Percentiles rank a stretch among this genome's conserved stretches.
Evolutionary conservation across 2,329 filamentous ascomycete species (phyloP).

Genomic region (Coniella lustricola): DNA sequence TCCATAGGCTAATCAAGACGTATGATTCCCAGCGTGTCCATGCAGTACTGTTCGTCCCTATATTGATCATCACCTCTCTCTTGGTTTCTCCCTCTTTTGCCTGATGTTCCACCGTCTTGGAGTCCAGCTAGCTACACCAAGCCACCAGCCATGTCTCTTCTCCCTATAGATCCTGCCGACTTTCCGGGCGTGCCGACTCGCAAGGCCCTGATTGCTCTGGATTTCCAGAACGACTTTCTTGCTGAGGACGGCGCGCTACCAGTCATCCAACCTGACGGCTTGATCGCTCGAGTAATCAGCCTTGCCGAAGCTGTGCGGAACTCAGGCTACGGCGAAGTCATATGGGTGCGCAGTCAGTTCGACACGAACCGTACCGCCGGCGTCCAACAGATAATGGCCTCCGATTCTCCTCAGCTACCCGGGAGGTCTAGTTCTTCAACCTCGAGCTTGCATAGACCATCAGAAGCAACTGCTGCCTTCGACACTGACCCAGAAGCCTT

Average conservation of each 20-base stretch:
- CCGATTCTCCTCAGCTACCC: constrained; percentile 25
- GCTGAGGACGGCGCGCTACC: constrained; percentile 59
- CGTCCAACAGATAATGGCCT: constrained; percentile 43
- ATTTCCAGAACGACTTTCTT: constrained; percentile 88
- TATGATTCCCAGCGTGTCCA: neutral
- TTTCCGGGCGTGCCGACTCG: constrained; percentile 52
- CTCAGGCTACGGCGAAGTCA: constrained; percentile 59
- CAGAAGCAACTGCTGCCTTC: neutral
- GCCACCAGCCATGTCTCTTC: constrained; percentile 28
- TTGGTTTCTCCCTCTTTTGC: neutral
- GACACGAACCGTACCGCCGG: constrained; percentile 52
- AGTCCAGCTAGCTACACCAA: neutral
- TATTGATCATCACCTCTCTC: neutral
- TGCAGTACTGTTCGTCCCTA: neutral
- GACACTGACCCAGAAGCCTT: constrained; percentile 33
- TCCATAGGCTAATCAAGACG: neutral
- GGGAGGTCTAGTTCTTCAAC: constrained; percentile 14
- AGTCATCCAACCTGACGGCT: constrained; percentile 55
- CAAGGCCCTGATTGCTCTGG: constrained; percentile 72
- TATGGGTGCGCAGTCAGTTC: constrained; percentile 80
- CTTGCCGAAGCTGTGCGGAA: constrained; percentile 68
- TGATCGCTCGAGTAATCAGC: constrained; percentile 58
- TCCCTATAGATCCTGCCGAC: constrained; percentile 48
- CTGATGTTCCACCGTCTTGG: neutral
- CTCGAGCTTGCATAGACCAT: constrained; percentile 24